These are phyloP conservation scores for Carallia brachiata DNA, from an alignment of 345 rosid genomes.

Conservation along the genomic window DNA sequence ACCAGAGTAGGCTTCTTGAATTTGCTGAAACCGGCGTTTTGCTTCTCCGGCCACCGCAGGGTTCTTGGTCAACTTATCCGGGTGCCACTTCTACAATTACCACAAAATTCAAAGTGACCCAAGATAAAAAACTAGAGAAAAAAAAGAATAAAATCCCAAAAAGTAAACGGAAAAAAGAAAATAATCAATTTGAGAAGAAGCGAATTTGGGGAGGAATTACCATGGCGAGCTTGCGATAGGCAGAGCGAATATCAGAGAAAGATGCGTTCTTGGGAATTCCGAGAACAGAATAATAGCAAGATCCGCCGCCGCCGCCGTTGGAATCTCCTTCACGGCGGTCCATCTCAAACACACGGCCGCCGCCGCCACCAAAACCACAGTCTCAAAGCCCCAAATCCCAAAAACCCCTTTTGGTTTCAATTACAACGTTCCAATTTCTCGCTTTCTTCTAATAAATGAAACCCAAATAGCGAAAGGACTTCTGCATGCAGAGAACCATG, in stretches of 20 bases:
- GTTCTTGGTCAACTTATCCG: slow-evolving; percentile 60
- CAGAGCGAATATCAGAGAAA: slow-evolving; percentile 70
- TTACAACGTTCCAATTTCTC: too few species aligned
- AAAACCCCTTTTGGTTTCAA: neutral
- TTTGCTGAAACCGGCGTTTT: slow-evolving; percentile 80
- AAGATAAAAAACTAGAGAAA: neutral
- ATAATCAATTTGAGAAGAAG: too few species aligned
- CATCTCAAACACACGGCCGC: slow-evolving; percentile 34
- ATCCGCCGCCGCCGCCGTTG: slow-evolving; percentile 43
- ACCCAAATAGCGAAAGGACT: neutral
- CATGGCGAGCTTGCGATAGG: slow-evolving; percentile 91
- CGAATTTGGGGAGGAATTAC: slow-evolving; percentile 23
- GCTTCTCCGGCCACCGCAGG: slow-evolving; percentile 70
- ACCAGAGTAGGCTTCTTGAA: slow-evolving; percentile 95
- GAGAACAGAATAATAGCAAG: slow-evolving; percentile 70
- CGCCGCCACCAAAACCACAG: too few species aligned
- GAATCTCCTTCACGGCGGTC: slow-evolving; percentile 67
- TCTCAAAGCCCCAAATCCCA: neutral
- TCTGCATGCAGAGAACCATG: slow-evolving; percentile 3
- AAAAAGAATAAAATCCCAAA: neutral
- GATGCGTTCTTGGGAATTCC: slow-evolving; percentile 82
- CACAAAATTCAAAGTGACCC: too few species aligned
- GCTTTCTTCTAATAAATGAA: neutral
- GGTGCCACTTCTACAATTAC: slow-evolving; percentile 79
- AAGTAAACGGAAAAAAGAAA: neutral